A percentile compares a stretch with the other conserved stretches of the same genome.
Conservation (phyloP, 2,329 filamentous ascomycete species). For the Aspergillus novofumigatus region DNA sequence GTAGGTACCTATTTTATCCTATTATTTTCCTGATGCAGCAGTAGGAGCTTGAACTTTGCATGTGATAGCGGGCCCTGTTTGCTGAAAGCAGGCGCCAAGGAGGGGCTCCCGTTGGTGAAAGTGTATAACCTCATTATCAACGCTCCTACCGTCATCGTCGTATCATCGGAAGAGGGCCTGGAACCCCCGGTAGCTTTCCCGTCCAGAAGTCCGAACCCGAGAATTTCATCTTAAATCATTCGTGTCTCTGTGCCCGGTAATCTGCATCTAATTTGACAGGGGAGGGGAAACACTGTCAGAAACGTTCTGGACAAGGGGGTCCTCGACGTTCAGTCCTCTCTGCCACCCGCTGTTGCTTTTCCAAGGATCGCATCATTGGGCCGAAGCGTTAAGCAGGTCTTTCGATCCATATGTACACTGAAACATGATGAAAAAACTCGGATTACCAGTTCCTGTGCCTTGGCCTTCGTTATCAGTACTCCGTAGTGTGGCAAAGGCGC, state of each 20-base stretch:
- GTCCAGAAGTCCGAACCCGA: background rate
- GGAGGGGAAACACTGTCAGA: conserved; percentile 6
- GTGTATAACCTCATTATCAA: background rate
- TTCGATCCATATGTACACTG: background rate
- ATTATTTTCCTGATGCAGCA: conserved; percentile 3
- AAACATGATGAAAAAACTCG: background rate
- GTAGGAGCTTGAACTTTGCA: conserved; percentile 12
- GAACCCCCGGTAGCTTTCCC: background rate
- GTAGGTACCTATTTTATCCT: conserved; percentile 1
- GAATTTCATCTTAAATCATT: conserved; percentile 3
- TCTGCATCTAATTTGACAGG: conserved; percentile 13
- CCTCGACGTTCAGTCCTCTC: background rate
- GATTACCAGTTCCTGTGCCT: background rate
- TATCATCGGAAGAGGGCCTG: conserved; percentile 4
- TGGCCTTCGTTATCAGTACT: conserved; percentile 9
- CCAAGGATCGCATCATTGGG: background rate
- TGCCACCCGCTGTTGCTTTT: background rate
- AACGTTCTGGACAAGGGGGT: background rate
- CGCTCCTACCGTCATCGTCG: conserved; percentile 4
- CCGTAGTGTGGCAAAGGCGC: background rate
- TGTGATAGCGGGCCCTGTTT: conserved; percentile 19
- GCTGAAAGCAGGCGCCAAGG: background rate
- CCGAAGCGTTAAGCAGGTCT: background rate
- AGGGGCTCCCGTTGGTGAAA: conserved; percentile 9
- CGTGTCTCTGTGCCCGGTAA: conserved; percentile 1